Evolutionary conservation across 2,329 filamentous ascomycete species (phyloP), one percentile per base, ranked within the genome.

Genomic region (Sarocladium brachiariae): DNA sequence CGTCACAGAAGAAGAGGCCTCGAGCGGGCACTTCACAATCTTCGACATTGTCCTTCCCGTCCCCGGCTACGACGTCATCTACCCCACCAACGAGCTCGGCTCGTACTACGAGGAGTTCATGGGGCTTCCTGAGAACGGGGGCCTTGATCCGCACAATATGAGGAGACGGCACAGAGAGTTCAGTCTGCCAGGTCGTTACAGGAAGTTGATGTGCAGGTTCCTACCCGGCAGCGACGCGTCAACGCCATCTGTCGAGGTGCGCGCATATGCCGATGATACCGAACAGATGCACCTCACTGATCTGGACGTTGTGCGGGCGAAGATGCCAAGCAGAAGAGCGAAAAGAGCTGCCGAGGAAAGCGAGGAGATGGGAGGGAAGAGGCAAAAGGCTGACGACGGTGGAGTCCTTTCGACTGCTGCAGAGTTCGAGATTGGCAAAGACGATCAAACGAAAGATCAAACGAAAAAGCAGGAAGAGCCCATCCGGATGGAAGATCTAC

Each of bases 211-310:
- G 58, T 83, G 87, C 30, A 77, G 78, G 19, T 88, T 90, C 60
- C 73, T 83, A 46, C 77, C 80, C 2, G 35, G 19, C 6, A 45
- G 27, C 11, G 43, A 33, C 13, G 43, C 10, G 27, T 24, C 9
- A 9, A 67, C 74, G 7, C 79, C 88, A 7, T 78, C 75, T 10
- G 85, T 83, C 52, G 80, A 88, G 52, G 78, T 96, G 10, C 83
- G 78, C 61, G 69, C 74, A 4, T 97, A 96, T 63, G 62, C 63
- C 3, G 77, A 83, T 24, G 81, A 85, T 27, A 80, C 85, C 30
- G 83, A 95, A 69, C 91, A 97, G 69, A 83, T 97, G 69, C 86
- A 95, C 3, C 80, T 86, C 53, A 99, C 93, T 0, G 93, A 99
- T 65, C 62, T 93, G 51, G 88, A 96, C 58, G 70, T 77, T 48